A percentile compares a stretch with the other conserved stretches of the same genome.
phyloP scores from a whole-genome alignment of 495 filamentous ascomycete genomes.

The Cercophora sp. region DNA sequence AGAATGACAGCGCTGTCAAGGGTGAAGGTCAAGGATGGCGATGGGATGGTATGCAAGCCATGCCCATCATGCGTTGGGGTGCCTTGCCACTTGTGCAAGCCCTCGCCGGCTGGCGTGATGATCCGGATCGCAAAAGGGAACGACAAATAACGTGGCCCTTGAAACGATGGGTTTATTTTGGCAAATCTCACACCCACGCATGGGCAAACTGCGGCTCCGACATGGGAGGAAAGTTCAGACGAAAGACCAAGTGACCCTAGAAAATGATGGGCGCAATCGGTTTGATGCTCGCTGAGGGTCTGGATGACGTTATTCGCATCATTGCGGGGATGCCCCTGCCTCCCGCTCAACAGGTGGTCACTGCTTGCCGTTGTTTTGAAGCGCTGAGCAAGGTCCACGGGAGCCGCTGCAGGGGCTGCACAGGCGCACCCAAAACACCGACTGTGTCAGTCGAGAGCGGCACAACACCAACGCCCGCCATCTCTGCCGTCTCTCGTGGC shows the following conservation, averaged over 20 bases:
- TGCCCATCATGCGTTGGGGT: constrained; percentile 16
- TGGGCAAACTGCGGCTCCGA: constrained; percentile 1
- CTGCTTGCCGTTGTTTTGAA: constrained; percentile 22
- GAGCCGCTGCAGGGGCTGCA: constrained; percentile 23
- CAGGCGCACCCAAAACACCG: constrained; percentile 28
- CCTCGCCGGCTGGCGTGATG: constrained; percentile 3
- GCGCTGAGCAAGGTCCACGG: constrained; percentile 1
- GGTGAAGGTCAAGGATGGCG: not conserved
- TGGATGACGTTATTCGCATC: constrained; percentile 28
- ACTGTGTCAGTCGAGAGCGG: constrained; percentile 28
- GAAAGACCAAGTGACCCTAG: constrained; percentile 18
- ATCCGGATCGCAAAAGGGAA: constrained; percentile 7
- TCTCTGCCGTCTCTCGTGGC: constrained; percentile 7
- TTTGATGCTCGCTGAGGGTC: constrained; percentile 24
- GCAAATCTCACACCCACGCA: constrained; percentile 19
- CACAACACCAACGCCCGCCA: constrained; percentile 14
- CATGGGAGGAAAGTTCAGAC: constrained; percentile 21
- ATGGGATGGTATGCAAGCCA: constrained; percentile 9
- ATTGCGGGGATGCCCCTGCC: constrained; percentile 31
- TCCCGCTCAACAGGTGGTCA: constrained; percentile 20
- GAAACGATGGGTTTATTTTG: constrained; percentile 24
- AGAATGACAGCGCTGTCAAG: too few relatives aligned
- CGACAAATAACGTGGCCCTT: constrained; percentile 11
- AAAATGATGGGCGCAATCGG: constrained; percentile 16
- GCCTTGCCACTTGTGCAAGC: not conserved